Conservation (phyloP, 495 filamentous ascomycete genomes). For the Penicillium herquei region DNA sequence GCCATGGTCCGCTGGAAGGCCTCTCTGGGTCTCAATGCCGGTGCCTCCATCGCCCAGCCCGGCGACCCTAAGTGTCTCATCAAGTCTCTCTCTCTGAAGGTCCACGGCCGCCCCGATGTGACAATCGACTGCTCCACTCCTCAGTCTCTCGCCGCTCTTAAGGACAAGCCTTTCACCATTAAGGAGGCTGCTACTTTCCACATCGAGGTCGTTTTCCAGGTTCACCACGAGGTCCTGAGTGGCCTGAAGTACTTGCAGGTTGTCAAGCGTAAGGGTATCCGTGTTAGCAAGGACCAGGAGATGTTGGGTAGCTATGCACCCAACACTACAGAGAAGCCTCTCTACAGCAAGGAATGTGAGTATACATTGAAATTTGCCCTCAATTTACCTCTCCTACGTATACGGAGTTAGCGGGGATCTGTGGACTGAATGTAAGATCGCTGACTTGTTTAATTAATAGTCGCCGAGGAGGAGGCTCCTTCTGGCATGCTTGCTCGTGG, state of each 20-base stretch:
- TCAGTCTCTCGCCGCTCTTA: conserved; percentile 67
- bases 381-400: not conserved
- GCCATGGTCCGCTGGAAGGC: conserved; percentile 96
- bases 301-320: conserved; percentile 97
- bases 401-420: not conserved
- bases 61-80: conserved; percentile 87
- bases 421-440: not conserved
- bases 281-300: conserved; percentile 85
- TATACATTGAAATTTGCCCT: conserved; percentile 8
- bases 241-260: conserved; percentile 94
- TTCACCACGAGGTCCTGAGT: conserved; percentile 91
- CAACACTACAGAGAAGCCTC: conserved; percentile 76
- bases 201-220: conserved; percentile 90
- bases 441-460: conserved; percentile 39
- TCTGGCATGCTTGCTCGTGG: conserved; percentile 84
- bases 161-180: conserved; percentile 89
- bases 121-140: conserved; percentile 72
- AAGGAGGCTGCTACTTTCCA: conserved; percentile 91
- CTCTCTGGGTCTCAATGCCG: conserved; percentile 76
- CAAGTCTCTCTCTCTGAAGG: conserved; percentile 79
- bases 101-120: conserved; percentile 75
- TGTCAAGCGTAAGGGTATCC: conserved; percentile 81
- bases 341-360: conserved; percentile 90
- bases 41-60: conserved; percentile 64
- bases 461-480: conserved; percentile 85